phyloP scores from a whole-genome alignment of 2,329 filamentous ascomycete genomes.

The Raffaelea deltoideospora region DNA sequence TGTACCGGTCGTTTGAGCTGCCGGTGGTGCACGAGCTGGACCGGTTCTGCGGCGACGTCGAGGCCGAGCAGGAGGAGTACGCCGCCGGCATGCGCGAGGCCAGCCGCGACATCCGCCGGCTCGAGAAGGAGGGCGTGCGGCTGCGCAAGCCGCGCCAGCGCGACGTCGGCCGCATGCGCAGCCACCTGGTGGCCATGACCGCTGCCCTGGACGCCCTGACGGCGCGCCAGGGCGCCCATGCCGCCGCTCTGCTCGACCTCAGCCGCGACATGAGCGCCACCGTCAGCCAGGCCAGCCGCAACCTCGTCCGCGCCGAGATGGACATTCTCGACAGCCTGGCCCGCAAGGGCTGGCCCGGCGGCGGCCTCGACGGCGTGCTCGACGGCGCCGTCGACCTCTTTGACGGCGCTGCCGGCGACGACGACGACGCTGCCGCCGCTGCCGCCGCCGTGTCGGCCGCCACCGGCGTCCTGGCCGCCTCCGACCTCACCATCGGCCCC shows the following conservation, averaged over 20 bases:
- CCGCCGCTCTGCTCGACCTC: conserved; percentile 43
- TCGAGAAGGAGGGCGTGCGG: conserved; percentile 51
- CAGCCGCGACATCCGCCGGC: conserved; percentile 43
- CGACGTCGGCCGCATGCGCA: conserved; percentile 46
- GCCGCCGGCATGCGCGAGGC: conserved; percentile 37
- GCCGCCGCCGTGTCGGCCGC: not conserved
- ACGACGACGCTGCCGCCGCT: conserved; percentile 7
- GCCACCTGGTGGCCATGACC: conserved; percentile 49
- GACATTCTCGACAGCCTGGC: conserved; percentile 55
- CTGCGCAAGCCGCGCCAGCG: conserved; percentile 39
- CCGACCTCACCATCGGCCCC: conserved; percentile 2
- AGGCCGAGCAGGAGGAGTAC: conserved; percentile 49
- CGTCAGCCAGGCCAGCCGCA: conserved; percentile 50
- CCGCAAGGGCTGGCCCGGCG: conserved; percentile 52
- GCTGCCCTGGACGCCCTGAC: conserved; percentile 47
- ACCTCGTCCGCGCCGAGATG: conserved; percentile 51
- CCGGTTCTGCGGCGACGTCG: conserved; percentile 45
- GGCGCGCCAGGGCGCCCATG: conserved; percentile 42
- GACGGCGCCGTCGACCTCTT: conserved; percentile 46
- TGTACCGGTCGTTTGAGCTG: conserved; percentile 54
- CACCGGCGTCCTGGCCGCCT: not conserved
- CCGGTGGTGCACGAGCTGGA: conserved; percentile 55
- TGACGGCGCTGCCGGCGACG: conserved; percentile 9
- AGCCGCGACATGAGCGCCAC: conserved; percentile 48
- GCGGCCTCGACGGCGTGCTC: conserved; percentile 49